phyloP scores from a whole-genome alignment of 116 monocot genomes.

The Papilionanthe hybrid region DNA sequence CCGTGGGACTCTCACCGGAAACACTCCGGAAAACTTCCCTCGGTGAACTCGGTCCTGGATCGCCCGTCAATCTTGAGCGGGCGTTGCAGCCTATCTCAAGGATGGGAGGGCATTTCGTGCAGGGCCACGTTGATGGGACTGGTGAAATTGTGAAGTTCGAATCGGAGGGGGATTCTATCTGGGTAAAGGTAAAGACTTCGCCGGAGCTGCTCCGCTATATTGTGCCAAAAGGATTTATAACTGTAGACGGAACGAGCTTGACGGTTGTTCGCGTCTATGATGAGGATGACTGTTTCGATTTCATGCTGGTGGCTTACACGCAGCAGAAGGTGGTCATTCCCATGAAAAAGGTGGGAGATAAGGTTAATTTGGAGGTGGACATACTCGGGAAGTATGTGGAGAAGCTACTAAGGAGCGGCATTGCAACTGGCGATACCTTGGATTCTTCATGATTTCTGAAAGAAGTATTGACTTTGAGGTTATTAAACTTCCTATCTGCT shows the following conservation, averaged over 20 bases:
- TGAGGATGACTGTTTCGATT: slow-evolving; percentile 72
- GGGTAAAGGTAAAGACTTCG: slow-evolving; percentile 60
- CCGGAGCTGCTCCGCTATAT: slow-evolving; percentile 54
- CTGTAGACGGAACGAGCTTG: slow-evolving; percentile 87
- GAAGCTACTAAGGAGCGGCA: slow-evolving; percentile 49
- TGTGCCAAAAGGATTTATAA: slow-evolving; percentile 82
- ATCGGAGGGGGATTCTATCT: slow-evolving; percentile 70
- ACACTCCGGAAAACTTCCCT: slow-evolving; percentile 76
- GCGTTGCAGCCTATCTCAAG: slow-evolving; percentile 55
- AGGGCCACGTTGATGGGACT: slow-evolving; percentile 88
- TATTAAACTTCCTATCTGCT: neutral
- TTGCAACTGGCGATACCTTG: neutral
- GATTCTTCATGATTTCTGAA: neutral
- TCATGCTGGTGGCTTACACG: slow-evolving; percentile 89
- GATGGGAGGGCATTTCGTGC: slow-evolving; percentile 95
- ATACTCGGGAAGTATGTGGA: slow-evolving; percentile 93
- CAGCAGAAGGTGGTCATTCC: slow-evolving; percentile 84
- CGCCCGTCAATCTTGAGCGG: slow-evolving; percentile 75
- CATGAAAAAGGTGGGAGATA: slow-evolving; percentile 75
- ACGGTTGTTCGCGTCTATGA: slow-evolving; percentile 78
- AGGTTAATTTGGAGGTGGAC: slow-evolving; percentile 91
- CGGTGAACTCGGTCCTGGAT: slow-evolving; percentile 32
- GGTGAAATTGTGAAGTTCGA: slow-evolving; percentile 59
- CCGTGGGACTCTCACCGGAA: slow-evolving; percentile 81
- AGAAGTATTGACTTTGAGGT: neutral